A percentile compares a stretch with the other conserved stretches of the same genome.
Evolutionary conservation across 192 early-diverging fungal species (phyloP).

Genomic region (Allomyces macrogynus): DNA sequence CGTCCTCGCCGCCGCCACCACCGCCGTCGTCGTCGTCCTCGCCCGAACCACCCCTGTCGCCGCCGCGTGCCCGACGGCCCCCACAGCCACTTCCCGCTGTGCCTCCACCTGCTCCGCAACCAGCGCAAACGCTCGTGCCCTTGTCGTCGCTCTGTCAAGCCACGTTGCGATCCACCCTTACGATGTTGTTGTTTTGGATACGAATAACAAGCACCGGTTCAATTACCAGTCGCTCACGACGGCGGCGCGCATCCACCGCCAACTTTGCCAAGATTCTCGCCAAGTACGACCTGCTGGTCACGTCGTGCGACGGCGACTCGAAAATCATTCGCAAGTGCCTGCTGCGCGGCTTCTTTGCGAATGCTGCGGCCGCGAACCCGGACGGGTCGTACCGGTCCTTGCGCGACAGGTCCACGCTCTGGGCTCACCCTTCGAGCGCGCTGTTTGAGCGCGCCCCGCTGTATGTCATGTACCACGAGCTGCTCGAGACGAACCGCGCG

Average conservation of each 20-base stretch:
- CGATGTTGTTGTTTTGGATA: neutral
- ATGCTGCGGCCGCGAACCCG: conserved; percentile 19
- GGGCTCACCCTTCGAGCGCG: conserved; percentile 1
- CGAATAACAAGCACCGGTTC: conserved; percentile 15
- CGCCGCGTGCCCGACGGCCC: no score
- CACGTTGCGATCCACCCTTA: no score
- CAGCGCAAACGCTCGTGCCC: no score
- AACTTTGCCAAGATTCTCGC: conserved; percentile 18
- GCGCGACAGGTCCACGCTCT: conserved; percentile 10
- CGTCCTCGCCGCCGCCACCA: no score
- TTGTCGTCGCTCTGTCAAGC: neutral
- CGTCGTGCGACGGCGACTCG: conserved; percentile 16
- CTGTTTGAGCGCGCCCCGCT: conserved; percentile 18
- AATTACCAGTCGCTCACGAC: conserved; percentile 18
- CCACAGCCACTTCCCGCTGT: no score
- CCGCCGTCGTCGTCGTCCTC: no score
- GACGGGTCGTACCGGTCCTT: conserved; percentile 25
- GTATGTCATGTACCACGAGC: conserved; percentile 25
- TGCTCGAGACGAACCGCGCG: neutral
- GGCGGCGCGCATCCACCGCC: conserved; percentile 13
- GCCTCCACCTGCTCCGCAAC: no score
- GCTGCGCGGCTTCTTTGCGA: conserved; percentile 21
- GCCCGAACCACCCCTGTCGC: no score
- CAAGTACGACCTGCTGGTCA: conserved; percentile 8
- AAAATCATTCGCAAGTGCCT: conserved; percentile 22